Percentiles rank a stretch among this genome's conserved stretches.
phyloP scores from a whole-genome alignment of 1,284 basidiomycete species.

The Sanguinoderma infundibulare region DNA sequence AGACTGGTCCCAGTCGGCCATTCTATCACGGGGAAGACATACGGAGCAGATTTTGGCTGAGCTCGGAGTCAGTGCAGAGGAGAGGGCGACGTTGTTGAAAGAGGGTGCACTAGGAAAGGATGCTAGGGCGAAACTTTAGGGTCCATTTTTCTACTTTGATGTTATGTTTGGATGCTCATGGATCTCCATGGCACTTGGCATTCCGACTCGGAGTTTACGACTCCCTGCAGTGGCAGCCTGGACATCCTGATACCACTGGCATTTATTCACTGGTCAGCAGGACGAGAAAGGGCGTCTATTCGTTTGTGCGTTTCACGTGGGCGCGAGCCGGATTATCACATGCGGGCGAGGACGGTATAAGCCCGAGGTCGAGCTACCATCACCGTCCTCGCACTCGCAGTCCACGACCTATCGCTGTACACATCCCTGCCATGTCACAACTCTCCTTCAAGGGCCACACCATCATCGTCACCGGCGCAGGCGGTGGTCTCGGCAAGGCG shows the following conservation, averaged over 20 bases:
- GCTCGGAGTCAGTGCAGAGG: conserved; percentile 18
- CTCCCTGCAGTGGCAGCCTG: no score
- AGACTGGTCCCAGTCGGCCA: conserved; percentile 15
- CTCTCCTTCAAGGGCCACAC: conserved; percentile 91
- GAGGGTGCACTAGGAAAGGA: conserved; percentile 25
- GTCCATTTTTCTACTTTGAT: no score
- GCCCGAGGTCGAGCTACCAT: conserved; percentile 7
- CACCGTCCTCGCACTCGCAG: not conserved
- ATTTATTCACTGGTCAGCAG: no score
- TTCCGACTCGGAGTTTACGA: no score
- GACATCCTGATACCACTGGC: no score
- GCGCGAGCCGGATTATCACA: conserved; percentile 22
- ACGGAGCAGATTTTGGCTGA: conserved; percentile 44
- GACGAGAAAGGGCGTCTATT: no score
- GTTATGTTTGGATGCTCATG: no score
- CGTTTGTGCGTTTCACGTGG: conserved; percentile 20
- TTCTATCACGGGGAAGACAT: conserved; percentile 55
- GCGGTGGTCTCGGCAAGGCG: conserved; percentile 92
- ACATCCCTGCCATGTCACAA: conserved; percentile 46
- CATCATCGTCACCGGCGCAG: conserved; percentile 94
- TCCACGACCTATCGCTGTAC: not conserved
- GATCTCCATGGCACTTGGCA: no score
- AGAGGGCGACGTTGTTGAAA: conserved; percentile 15
- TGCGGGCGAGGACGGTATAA: conserved; percentile 11
- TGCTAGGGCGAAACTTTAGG: conserved; percentile 19